Base-by-base conservation (phyloP, 2,329 filamentous ascomycete genomes). In the Anisogramma anomala region DNA sequence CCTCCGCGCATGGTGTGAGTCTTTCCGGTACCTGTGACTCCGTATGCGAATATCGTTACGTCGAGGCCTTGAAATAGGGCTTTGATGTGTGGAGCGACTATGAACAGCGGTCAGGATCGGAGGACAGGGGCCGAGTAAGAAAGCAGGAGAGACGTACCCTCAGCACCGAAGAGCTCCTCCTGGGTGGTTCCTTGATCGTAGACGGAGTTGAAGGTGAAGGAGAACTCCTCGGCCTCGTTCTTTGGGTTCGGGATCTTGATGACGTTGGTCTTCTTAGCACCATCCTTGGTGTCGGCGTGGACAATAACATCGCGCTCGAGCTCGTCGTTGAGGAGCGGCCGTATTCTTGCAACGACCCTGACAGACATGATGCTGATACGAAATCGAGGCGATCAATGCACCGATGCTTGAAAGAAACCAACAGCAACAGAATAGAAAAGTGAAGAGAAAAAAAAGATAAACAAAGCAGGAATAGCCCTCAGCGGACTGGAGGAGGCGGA, bases 1-100 rank as follows among this genome's bases (percentile, higher is more conserved):
- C 88, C 88, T 50, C 88, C 88, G 49, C 88, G 80, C 87, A 95
- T 94, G 3, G 88, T 95, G 62, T 94, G 85, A 45, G 88, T 95
- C 65, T 95, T 95, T 42, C 88, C 88, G 0, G 87, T 94, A 34
- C 88, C 88, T 0, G 88, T 94, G 45, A 89, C 85, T 46, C 88
- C 88, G 58, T 95, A 94, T 20, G 88, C 87, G 56, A 95, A 94
- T 43, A 94, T 76, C 9, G 86, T 94, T 31, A 89, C 76, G 62
- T 93, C 84, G 56, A 86, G 78, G 43, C 85, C 91, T 62, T 81
- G 80, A 64, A 96, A 95, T 8, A 96, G 76, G 41, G 91, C 83
- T 59, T 94, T 95, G 48, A 95, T 70, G 37, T 88, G 87, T 2
- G 89, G 86, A 30, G 85, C 73, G 51, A 96, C 88, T 94, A 58